Evolutionary conservation across 352 stramenopile genomes (phyloP), one percentile per base, ranked within the genome.

Genomic region (Phytophthora parvispora): DNA sequence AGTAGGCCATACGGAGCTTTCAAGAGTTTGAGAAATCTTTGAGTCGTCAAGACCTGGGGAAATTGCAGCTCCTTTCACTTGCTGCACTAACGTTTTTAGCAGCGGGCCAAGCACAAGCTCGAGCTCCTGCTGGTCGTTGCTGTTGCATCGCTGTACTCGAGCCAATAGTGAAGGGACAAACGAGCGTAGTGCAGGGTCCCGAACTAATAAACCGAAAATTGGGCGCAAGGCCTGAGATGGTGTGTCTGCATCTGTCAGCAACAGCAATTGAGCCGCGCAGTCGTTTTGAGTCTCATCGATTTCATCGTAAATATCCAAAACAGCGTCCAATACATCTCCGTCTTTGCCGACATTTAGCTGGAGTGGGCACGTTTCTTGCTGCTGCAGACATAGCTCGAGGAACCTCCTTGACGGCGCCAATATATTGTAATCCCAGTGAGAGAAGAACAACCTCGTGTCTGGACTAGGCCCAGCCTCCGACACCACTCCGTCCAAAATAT

Each of bases 401-500:
- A 81, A 81, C 6, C 74, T 64, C 20, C 49, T 40, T 0, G 67
- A 65, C 3, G 74, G 64, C 10, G 52, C 48, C 16, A 75, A 32
- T 13, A 79, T 72, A 57, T 83, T 78, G 12, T 57, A 40, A 62
- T 82, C 71, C 70, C 70, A 79, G 58, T 77, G 66, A n/a, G 74
- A 78, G 15, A 80, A 80, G 43, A 60, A 62, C 20, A 72, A 49
- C 13, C 67, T 60, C 4, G 66, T 53, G 24, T 60, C 40, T 34
- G 47, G n/a, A 58, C 64, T 65, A 6, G 67, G 27, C 0, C 74
- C 73, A 2, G 80, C 69, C 45, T 77, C 67, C 4, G 69, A 75
- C 9, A 78, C 64, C 27, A 85, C 66, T 3, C 77, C 80, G 64
- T 89, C 74, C n/a, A 91, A 62, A 36, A 88, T 73, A 52, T 84